A percentile compares a stretch with the other conserved stretches of the same genome.
phyloP scores from a whole-genome alignment of 176 grass and related monocot species.

The Neostapfia colusana region DNA sequence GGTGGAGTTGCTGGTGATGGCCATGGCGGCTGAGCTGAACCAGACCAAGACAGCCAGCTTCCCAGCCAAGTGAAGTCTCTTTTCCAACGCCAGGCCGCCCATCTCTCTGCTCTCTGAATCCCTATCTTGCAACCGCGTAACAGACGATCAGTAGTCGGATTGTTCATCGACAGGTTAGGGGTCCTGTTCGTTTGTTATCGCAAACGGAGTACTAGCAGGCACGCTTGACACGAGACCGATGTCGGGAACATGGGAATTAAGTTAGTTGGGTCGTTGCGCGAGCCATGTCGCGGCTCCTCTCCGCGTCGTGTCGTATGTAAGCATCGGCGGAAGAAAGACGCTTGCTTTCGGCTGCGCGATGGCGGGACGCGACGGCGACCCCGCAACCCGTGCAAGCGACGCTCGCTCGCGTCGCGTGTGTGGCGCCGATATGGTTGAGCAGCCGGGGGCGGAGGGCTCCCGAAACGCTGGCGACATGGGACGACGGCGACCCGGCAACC shows the following conservation, averaged over 20 bases:
- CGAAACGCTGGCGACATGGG: neutral
- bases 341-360: constrained; percentile 16
- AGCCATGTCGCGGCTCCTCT: too few relatives aligned
- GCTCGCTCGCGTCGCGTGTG: neutral
- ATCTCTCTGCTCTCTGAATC: neutral
- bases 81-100: neutral
- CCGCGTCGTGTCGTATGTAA: too few relatives aligned
- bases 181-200: neutral
- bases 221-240: neutral
- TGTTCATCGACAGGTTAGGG: neutral
- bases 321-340: constrained; percentile 1
- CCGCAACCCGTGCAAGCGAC: constrained; percentile 40
- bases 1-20: constrained; percentile 6
- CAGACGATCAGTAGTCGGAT: neutral
- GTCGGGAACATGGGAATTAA: neutral
- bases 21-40: constrained; percentile 1
- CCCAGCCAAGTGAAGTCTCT: neutral
- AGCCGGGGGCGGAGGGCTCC: neutral
- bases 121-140: neutral
- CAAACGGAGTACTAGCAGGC: constrained; percentile 4
- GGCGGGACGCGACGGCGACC: constrained; percentile 42
- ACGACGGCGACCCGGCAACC: constrained; percentile 37
- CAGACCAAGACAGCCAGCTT: constrained; percentile 1
- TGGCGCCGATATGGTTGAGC: neutral
- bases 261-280: too few relatives aligned